Conservation (phyloP, 129 eudicot genomes). For the Mikania micrantha region DNA sequence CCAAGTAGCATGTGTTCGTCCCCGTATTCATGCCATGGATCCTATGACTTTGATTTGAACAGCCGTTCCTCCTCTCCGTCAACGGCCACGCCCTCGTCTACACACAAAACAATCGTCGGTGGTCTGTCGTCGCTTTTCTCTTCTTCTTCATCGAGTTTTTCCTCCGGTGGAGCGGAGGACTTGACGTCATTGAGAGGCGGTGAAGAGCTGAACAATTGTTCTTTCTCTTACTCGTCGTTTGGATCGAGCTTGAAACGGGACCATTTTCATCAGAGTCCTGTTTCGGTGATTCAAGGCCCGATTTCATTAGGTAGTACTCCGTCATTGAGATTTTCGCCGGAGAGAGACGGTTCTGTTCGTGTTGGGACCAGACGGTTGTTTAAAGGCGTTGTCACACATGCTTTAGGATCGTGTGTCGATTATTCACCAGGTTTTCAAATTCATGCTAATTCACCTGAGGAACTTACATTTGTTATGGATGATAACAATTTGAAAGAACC, state of each 20-base stretch:
- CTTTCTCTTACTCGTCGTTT: slow-evolving; percentile 38
- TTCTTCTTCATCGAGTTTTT: slow-evolving; percentile 36
- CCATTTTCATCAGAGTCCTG: slow-evolving; percentile 80
- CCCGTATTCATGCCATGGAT: slow-evolving; percentile 4
- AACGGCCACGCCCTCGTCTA: slow-evolving; percentile 42
- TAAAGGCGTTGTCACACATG: slow-evolving; percentile 45
- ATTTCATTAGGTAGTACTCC: slow-evolving; percentile 36
- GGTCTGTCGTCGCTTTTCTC: slow-evolving; percentile 69
- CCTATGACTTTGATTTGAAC: slow-evolving; percentile 50
- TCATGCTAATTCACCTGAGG: slow-evolving; percentile 31
- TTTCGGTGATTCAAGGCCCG: slow-evolving; percentile 72
- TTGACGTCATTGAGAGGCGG: slow-evolving; percentile 14
- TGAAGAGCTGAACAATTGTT: slow-evolving; percentile 48
- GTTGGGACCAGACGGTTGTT: slow-evolving; percentile 41
- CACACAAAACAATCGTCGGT: slow-evolving; percentile 43
- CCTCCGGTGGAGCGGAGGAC: slow-evolving; percentile 47
- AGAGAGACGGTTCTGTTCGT: slow-evolving; percentile 41
- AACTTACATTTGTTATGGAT: slow-evolving; percentile 82
- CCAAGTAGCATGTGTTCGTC: slow-evolving; percentile 43
- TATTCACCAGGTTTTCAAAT: slow-evolving; percentile 33
- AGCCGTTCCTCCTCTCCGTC: slow-evolving; percentile 47
- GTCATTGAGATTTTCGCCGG: slow-evolving; percentile 45
- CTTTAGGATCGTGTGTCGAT: slow-evolving; percentile 64
- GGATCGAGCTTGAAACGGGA: slow-evolving; percentile 67
- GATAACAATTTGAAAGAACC: slow-evolving; percentile 35